These are phyloP conservation scores for Fusarium nematophilum DNA, from an alignment of 2,329 filamentous ascomycete genomes.

Conservation along the genomic window DNA sequence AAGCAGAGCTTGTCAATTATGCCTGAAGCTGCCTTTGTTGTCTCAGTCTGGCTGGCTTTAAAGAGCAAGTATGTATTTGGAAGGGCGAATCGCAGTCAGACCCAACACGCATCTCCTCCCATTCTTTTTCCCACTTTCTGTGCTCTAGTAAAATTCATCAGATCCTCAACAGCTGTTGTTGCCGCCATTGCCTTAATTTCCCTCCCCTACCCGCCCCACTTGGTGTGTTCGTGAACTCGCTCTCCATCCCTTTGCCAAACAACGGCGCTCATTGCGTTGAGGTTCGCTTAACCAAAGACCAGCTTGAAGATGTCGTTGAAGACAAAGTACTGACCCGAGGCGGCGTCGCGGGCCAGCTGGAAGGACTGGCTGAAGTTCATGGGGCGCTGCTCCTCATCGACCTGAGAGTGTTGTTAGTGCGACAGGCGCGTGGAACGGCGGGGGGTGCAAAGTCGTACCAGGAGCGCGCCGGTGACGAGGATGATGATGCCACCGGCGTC, in stretches of 20 bases:
- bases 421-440: conserved; percentile 1
- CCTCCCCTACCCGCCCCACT: conserved; percentile 32
- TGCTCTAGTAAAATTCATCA: conserved; percentile 39
- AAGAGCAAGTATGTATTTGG: not conserved
- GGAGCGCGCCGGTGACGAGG: conserved; percentile 85
- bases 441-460: conserved; percentile 66
- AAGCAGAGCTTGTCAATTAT: conserved; percentile 6
- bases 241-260: conserved; percentile 5
- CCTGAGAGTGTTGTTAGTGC: conserved; percentile 60
- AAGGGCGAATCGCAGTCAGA: conserved; percentile 15
- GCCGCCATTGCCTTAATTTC: conserved; percentile 29
- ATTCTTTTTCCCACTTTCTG: conserved; percentile 8
- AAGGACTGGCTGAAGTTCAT: conserved; percentile 95
- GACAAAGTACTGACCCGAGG: conserved; percentile 79
- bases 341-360: conserved; percentile 78
- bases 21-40: conserved; percentile 1
- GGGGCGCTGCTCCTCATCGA: conserved; percentile 85
- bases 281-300: conserved; percentile 69
- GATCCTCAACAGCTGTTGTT: conserved; percentile 36
- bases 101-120: conserved; percentile 13
- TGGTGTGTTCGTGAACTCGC: conserved; percentile 22
- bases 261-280: conserved; percentile 4
- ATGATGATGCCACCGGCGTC: conserved; percentile 78
- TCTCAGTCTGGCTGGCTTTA: conserved; percentile 1
- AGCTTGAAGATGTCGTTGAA: conserved; percentile 97